Evolutionary conservation across 805 yeast species (phyloP).

Genomic region (Ogataea saltuana): DNA sequence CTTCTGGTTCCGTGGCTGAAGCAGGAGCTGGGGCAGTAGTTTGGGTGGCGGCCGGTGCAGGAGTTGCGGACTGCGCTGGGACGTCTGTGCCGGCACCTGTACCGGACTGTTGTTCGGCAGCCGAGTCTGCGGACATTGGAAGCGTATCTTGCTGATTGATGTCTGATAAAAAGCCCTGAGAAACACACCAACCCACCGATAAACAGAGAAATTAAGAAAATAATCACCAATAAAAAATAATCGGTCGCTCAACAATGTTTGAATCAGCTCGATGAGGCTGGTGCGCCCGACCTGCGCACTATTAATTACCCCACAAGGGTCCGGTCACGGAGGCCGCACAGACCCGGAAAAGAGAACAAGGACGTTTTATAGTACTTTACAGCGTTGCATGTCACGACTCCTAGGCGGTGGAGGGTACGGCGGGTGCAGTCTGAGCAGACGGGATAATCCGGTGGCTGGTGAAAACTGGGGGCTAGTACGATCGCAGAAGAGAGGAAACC

Average conservation of each 20-base stretch:
- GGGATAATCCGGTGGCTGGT: no score
- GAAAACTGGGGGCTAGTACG: no score
- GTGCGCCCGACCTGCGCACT: constrained; percentile 2
- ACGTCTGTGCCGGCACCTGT: constrained; percentile 8
- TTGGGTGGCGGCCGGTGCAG: neutral
- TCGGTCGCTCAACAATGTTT: constrained; percentile 7
- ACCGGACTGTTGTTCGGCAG: constrained; percentile 9
- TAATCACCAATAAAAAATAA: constrained; percentile 4
- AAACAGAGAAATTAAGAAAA: constrained; percentile 4
- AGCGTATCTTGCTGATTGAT: neutral
- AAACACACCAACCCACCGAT: constrained; percentile 1
- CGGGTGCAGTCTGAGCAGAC: no score
- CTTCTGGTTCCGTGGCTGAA: constrained; percentile 6
- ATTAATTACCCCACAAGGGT: no score
- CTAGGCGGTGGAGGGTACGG: no score
- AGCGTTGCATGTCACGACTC: no score
- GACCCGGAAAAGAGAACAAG: no score
- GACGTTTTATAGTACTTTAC: no score
- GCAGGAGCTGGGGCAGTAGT: neutral
- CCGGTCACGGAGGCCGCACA: no score
- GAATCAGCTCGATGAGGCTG: constrained; percentile 4
- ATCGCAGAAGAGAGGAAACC: no score
- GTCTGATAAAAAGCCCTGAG: neutral
- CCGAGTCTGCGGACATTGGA: constrained; percentile 8
- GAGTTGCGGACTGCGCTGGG: constrained; percentile 3